Base-by-base conservation (phyloP, 768 basidiomycete genomes). In the Plicaturopsis crispa region DNA sequence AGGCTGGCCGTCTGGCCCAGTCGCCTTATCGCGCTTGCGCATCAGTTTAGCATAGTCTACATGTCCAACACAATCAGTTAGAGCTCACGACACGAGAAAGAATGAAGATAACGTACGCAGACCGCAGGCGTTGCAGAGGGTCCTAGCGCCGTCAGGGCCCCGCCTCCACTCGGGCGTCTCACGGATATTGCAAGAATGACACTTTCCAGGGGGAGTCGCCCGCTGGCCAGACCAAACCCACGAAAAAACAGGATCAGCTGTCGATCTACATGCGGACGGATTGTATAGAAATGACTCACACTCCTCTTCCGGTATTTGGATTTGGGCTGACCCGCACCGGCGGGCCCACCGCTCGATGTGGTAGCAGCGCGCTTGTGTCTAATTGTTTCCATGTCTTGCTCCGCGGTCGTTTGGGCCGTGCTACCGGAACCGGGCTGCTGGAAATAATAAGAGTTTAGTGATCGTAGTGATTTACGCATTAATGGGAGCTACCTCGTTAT, bases 161-260 rank as follows among this genome's bases (percentile, higher is more conserved):
- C 85, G 73, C 38, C 86, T 61, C 86, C 86, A 89, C 56, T 89
- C 86, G n/a, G 86, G 86, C 4, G 86, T 89, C 54, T 89, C 86
- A 42, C 81, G 69, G 40, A 87, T 88, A 60, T 86, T 84, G 55
- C 86, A 89, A 22, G 86, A 87, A 59, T 88, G 84, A 50, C 86
- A 89, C 53, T 88, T 86, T 7, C 85, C 85, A 4, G 86, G 86
- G 13, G 86, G 86, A 24, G 81, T 85, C 31, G 86, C 84, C 48
- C 86, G 78, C 86, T 89, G 61, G 36, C 49, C 52, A 52, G 52
- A 64, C 54, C 45, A 61, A 56, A 54, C 46, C 47, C 47, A 49
- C 48, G 49, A 57, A 57, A 44, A 51, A 46, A 43, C 26, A 28
- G 26, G 26, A 28, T 28, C 26, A 28, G 14, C 26, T 28, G 8